These are phyloP conservation scores for Crithidia brevicula DNA, from an alignment of 208 protist genomes.

Conservation along the genomic window DNA sequence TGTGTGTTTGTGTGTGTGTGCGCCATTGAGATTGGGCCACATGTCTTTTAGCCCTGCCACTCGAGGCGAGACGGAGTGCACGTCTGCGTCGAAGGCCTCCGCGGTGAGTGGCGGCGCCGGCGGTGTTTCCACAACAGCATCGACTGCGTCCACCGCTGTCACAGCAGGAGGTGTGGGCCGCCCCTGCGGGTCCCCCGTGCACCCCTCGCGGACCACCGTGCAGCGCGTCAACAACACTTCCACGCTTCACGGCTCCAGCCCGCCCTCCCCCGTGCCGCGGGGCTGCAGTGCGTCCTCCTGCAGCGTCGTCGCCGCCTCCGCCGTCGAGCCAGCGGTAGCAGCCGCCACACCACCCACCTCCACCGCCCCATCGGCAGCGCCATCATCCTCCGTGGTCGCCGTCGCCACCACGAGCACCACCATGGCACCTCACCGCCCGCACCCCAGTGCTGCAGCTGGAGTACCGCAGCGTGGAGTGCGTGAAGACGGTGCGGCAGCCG, in stretches of 20 bases:
- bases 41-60: conserved; percentile 29
- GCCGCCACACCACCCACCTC: not conserved
- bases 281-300: conserved; percentile 18
- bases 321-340: not conserved
- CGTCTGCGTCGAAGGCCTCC: conserved; percentile 18
- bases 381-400: not conserved
- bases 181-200: conserved; percentile 17
- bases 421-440: too few species aligned
- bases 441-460: too few species aligned
- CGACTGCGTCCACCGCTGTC: conserved; percentile 1
- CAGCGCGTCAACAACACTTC: conserved; percentile 16
- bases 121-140: conserved; percentile 5
- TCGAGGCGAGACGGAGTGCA: conserved; percentile 29
- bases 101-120: conserved; percentile 10
- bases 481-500: too few species aligned
- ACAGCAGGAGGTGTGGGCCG: not conserved
- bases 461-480: too few species aligned
- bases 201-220: conserved; percentile 21
- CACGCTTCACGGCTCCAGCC: not conserved
- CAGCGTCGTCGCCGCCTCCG: not conserved
- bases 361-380: not conserved
- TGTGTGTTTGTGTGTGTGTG: conserved; percentile 14
- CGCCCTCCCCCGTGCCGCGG: conserved; percentile 10
- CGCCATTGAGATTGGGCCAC: not conserved
- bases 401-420: not conserved